Evolutionary conservation across 2,329 filamentous ascomycete genomes (phyloP).

Genomic region (Colletotrichum noveboracense): DNA sequence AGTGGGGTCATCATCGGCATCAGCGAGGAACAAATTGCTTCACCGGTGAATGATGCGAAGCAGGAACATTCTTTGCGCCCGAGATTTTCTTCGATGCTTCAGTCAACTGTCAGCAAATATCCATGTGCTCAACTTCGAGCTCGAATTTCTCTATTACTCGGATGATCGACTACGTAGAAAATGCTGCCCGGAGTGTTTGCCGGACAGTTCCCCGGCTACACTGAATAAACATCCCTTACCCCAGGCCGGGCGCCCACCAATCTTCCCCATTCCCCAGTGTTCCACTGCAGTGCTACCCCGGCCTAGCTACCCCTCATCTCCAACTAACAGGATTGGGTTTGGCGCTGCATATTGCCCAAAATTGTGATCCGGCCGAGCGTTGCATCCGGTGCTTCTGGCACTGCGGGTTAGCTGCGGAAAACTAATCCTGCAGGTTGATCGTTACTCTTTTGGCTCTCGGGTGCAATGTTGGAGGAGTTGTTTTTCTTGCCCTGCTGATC

Average conservation of each 20-base stretch:
- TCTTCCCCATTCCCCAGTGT: neutral
- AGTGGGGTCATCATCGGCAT: neutral
- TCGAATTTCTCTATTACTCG: neutral
- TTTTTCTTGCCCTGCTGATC: neutral
- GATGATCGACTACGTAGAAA: neutral
- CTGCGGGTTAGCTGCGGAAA: conserved; percentile 1
- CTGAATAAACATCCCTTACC: neutral
- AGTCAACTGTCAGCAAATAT: neutral
- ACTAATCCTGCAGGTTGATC: neutral
- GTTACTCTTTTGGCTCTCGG: neutral
- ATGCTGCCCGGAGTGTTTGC: neutral
- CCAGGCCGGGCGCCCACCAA: neutral
- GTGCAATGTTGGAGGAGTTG: neutral
- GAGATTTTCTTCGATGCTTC: neutral
- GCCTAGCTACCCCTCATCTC: neutral
- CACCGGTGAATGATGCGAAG: neutral
- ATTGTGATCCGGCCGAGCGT: neutral
- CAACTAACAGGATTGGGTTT: neutral
- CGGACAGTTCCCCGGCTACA: neutral
- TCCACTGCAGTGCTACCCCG: neutral
- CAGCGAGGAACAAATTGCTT: neutral
- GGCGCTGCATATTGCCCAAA: neutral
- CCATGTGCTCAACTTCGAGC: neutral
- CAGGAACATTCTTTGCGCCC: neutral
- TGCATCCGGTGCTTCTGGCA: neutral